Evolutionary conservation across 83 land plant species (phyloP), one percentile per base, ranked within the genome.

Genomic region (Picea abies): DNA sequence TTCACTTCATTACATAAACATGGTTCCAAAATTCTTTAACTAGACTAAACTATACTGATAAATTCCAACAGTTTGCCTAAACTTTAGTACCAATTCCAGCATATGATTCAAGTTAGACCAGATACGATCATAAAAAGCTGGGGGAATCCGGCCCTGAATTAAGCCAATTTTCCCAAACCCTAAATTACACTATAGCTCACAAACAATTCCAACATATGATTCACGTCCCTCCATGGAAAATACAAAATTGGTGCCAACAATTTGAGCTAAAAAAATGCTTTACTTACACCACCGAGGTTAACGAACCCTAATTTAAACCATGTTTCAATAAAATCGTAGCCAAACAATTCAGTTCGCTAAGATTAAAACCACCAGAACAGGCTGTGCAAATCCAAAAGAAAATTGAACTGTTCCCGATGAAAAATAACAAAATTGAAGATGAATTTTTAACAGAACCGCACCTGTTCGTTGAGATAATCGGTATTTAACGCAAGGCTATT

Each of bases 381-480:
- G 32, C 79, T 23, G 10, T 19, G 79, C 35, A 52, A 52, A 10
- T 41, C 47, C 20, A 17, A 14, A 19, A 2, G 47, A 69, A 69
- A 5, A 69, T 52, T 52, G 56, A 52, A 52, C 56, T 52, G 56
- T 52, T 23, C 63, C 35, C 20, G 9, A 10, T 15, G 63, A 52
- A 69, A 61, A 4, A 68, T 16, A 49, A 63, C 20, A 49, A 4
- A 60, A 64, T 49, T 4, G 6, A 41, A 20, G 8, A 20, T 4
- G 7, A 19, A 52, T 2, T 52, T 52, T 11, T 2, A 11, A 52
- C 56, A 52, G 14, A 52, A 52, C 56, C 78, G 12, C 23, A 97
- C 99, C 99, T 92, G 91, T 39, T 89, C 78, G 68, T 97, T 96
- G 76, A 97, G 63, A 81, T 81, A 93, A 71, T 93, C 93, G 64